Evolutionary conservation across 768 basidiomycete genomes (phyloP).

Genomic region (Exidia glandulosa): DNA sequence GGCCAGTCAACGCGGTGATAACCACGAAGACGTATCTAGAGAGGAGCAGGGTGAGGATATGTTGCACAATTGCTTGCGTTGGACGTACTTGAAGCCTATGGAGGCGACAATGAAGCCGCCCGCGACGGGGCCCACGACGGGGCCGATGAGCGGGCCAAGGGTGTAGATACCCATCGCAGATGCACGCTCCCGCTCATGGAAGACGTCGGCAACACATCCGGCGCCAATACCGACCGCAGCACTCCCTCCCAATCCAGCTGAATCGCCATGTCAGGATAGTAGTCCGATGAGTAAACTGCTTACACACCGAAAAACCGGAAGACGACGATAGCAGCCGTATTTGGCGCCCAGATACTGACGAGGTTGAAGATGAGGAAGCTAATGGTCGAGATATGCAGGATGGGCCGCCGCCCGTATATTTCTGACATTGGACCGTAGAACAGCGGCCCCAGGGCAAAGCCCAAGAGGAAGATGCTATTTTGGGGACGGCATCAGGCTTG

Average conservation of each 20-base stretch:
- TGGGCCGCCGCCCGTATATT: slow-evolving; percentile 30
- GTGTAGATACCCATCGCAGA: slow-evolving; percentile 62
- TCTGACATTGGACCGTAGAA: slow-evolving; percentile 55
- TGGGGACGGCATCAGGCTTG: slow-evolving; percentile 4
- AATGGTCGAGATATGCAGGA: slow-evolving; percentile 55
- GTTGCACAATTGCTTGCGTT: too few relatives aligned
- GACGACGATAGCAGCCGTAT: slow-evolving; percentile 38
- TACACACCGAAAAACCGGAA: slow-evolving; percentile 49
- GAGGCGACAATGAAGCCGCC: slow-evolving; percentile 54
- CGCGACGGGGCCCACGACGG: slow-evolving; percentile 50
- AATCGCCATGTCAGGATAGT: not conserved
- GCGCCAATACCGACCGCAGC: slow-evolving; percentile 50
- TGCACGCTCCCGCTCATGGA: slow-evolving; percentile 47
- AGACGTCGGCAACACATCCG: slow-evolving; percentile 33
- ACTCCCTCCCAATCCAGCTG: slow-evolving; percentile 46
- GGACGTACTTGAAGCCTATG: slow-evolving; percentile 36
- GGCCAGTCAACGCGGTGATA: slow-evolving; percentile 33
- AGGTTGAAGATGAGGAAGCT: slow-evolving; percentile 52
- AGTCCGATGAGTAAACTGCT: not conserved
- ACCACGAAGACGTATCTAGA: slow-evolving; percentile 50
- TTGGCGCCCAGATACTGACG: slow-evolving; percentile 61
- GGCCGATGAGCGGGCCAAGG: slow-evolving; percentile 49
- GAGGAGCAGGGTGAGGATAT: too few relatives aligned
- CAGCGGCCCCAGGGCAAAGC: slow-evolving; percentile 14
- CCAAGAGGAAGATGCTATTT: slow-evolving; percentile 48